These are phyloP conservation scores for Parathielavia hyrcaniae DNA, from an alignment of 495 filamentous ascomycete species.

Conservation along the genomic window DNA sequence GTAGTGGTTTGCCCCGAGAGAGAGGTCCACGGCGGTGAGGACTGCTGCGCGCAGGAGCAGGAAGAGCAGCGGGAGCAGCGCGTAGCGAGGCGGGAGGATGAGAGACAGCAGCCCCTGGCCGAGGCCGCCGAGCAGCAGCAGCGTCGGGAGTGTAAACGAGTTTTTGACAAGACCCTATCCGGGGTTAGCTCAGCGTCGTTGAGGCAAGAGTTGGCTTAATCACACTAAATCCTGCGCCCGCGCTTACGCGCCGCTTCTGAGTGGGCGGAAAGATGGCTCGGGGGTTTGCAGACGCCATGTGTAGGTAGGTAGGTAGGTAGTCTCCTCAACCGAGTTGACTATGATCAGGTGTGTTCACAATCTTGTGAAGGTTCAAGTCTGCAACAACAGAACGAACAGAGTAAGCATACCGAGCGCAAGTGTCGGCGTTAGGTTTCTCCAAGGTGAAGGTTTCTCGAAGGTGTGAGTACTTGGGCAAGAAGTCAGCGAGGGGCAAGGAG, in stretches of 20 bases:
- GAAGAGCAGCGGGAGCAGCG: conserved; percentile 33
- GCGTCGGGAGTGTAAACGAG: conserved; percentile 34
- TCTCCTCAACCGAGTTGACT: no score
- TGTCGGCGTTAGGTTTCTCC: no score
- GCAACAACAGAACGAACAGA: no score
- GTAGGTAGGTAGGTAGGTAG: no score
- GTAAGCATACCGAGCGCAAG: no score
- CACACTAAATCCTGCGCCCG: neutral
- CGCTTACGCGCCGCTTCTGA: neutral
- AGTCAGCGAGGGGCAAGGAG: no score
- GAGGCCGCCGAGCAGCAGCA: conserved; percentile 42
- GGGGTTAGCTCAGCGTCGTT: neutral
- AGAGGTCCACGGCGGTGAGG: conserved; percentile 23
- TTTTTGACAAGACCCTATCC: conserved; percentile 20
- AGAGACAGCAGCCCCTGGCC: conserved; percentile 35
- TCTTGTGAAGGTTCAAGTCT: no score
- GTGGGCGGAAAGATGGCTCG: neutral
- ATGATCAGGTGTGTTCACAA: no score
- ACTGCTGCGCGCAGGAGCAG: conserved; percentile 30
- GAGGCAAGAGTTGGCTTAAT: neutral
- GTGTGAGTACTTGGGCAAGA: no score
- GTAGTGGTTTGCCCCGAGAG: neutral
- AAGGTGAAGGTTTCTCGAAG: no score
- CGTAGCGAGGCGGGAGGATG: conserved; percentile 34
- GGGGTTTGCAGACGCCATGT: neutral